A percentile compares a stretch with the other conserved stretches of the same genome.
Conservation (phyloP, 169 alveolate genomes). For the Plasmodium gonderi region DNA sequence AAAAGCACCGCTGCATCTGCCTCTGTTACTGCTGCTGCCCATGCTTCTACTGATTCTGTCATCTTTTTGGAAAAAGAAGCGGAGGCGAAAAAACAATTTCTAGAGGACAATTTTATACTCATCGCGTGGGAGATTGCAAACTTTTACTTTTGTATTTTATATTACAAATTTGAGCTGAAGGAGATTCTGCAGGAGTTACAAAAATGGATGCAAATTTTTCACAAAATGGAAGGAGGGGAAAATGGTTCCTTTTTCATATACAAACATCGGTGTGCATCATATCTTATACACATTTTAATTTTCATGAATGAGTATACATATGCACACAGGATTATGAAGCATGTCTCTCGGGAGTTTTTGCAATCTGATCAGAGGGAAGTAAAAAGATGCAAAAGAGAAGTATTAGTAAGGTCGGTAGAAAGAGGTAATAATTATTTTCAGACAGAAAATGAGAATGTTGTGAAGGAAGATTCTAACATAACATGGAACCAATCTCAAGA, state of each 20-base stretch:
- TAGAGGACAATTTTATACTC: constrained; percentile 26
- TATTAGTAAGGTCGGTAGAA: too few relatives aligned
- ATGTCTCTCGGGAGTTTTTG: background rate
- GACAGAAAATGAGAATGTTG: too few relatives aligned
- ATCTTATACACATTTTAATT: constrained; percentile 30
- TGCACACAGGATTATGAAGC: constrained; percentile 31
- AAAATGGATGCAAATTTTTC: constrained; percentile 51
- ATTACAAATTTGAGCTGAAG: constrained; percentile 49
- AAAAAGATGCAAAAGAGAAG: background rate
- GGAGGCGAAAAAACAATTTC: background rate
- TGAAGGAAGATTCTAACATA: too few relatives aligned
- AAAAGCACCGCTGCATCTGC: too few relatives aligned
- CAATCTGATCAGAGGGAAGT: background rate
- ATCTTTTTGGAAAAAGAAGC: too few relatives aligned
- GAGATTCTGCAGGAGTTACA: constrained; percentile 25
- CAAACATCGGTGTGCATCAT: constrained; percentile 19
- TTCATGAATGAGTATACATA: constrained; percentile 34
- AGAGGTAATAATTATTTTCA: too few relatives aligned
- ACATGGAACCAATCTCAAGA: background rate
- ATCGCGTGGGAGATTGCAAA: constrained; percentile 73
- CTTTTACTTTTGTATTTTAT: constrained; percentile 56
- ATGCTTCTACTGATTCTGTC: too few relatives aligned
- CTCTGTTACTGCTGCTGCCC: too few relatives aligned
- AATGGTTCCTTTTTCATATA: background rate
- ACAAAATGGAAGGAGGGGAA: background rate